A percentile compares a stretch with the other conserved stretches of the same genome.
Evolutionary conservation across 805 yeast genomes (phyloP).

Genomic region (Torulaspora microellipsoides): DNA sequence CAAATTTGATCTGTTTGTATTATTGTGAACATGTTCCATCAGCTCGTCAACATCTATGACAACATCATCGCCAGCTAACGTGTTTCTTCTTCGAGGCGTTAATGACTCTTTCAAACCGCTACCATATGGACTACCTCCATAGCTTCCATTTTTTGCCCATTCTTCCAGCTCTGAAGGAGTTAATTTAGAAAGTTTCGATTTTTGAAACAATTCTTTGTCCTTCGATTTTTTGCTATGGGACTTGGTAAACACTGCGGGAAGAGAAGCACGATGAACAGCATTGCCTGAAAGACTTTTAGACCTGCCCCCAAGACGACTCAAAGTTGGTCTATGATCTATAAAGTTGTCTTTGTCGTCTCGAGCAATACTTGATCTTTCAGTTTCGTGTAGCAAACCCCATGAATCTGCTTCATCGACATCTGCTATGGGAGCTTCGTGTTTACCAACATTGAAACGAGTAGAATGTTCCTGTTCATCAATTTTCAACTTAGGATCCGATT

Average conservation of each 20-base stretch:
- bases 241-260: constrained; percentile 7
- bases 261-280: constrained; percentile 9
- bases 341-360: constrained; percentile 17
- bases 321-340: constrained; percentile 28
- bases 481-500: neutral
- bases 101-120: constrained; percentile 8
- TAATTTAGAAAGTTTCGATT: constrained; percentile 5
- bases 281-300: constrained; percentile 8
- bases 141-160: constrained; percentile 10
- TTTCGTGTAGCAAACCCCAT: constrained; percentile 33
- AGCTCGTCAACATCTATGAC: constrained; percentile 35
- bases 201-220: constrained; percentile 6
- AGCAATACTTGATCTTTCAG: constrained; percentile 15
- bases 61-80: constrained; percentile 25
- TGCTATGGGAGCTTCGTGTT: constrained; percentile 11
- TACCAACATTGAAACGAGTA: constrained; percentile 2
- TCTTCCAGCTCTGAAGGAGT: constrained; percentile 17
- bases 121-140: constrained; percentile 7
- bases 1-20: constrained; percentile 3
- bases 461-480: neutral
- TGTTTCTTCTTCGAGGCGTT: constrained; percentile 13
- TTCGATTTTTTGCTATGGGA: constrained; percentile 5
- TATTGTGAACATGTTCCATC: constrained; percentile 28
- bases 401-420: constrained; percentile 34
- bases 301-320: constrained; percentile 10